phyloP scores from a whole-genome alignment of 2,329 filamentous ascomycete species.

The Xylariomycetidae sp. region DNA sequence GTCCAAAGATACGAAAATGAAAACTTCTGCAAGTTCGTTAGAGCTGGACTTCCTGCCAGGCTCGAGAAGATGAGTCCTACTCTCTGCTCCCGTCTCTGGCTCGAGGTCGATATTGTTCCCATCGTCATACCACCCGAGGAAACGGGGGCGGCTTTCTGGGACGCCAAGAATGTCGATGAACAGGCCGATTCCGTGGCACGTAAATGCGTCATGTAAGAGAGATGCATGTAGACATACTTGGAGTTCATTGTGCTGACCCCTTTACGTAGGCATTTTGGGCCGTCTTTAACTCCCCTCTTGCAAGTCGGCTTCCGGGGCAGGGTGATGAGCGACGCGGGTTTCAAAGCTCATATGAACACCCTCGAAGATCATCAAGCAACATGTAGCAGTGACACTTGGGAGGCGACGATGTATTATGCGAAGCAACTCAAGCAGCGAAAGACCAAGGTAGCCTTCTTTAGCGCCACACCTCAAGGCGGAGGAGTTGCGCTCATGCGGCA shows the following conservation, averaged over 20 bases:
- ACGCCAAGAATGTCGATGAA: conserved; percentile 64
- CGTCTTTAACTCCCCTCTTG: conserved; percentile 64
- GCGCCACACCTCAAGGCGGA: conserved; percentile 75
- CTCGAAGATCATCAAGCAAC: conserved; percentile 57
- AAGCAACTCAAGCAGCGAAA: conserved; percentile 58
- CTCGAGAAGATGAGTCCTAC: conserved; percentile 57
- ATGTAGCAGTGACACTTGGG: conserved; percentile 60
- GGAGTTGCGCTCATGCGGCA: conserved; percentile 81
- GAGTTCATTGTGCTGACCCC: too few species aligned
- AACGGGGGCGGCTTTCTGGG: conserved; percentile 40
- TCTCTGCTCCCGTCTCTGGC: conserved; percentile 69
- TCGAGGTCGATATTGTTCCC: conserved; percentile 71
- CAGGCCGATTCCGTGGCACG: conserved; percentile 77
- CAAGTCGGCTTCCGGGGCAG: conserved; percentile 62
- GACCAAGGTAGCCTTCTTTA: conserved; percentile 73
- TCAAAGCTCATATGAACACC: conserved; percentile 54
- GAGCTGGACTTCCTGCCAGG: conserved; percentile 61
- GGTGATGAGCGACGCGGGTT: conserved; percentile 67
- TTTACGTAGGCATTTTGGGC: conserved; percentile 68
- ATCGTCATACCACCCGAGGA: conserved; percentile 55
- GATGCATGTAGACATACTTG: conserved; percentile 7
- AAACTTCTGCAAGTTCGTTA: conserved; percentile 70
- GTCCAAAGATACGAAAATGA: conserved; percentile 57
- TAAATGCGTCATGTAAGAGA: conserved; percentile 66
- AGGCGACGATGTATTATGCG: conserved; percentile 59